A percentile compares a stretch with the other conserved stretches of the same genome.
Evolutionary conservation across 176 grass and related monocot genomes (phyloP).

Genomic region (Aegilops tauschii): DNA sequence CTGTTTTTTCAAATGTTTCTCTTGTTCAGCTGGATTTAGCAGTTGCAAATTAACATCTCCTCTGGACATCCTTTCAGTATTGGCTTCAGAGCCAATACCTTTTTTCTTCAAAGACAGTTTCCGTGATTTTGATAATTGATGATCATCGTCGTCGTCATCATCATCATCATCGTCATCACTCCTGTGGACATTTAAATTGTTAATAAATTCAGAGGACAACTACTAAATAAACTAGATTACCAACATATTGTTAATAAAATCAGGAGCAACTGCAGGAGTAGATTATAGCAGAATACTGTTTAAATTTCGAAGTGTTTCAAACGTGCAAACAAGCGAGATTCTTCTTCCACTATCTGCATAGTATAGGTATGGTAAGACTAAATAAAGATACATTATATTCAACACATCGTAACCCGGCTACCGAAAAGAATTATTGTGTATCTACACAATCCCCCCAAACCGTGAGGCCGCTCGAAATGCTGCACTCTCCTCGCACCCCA

Average conservation of each 20-base stretch:
- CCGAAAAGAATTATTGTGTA: background rate
- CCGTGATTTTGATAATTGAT: constrained; percentile 44
- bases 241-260: background rate
- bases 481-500: too few relatives aligned
- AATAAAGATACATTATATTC: background rate
- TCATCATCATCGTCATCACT: constrained; percentile 21
- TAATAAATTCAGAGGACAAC: background rate
- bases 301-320: background rate
- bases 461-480: too few relatives aligned
- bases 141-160: constrained; percentile 32
- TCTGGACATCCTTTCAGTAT: constrained; percentile 61
- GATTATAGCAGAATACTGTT: constrained; percentile 2
- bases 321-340: background rate
- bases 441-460: too few relatives aligned
- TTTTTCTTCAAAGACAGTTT: constrained; percentile 96
- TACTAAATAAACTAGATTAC: background rate
- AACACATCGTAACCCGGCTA: background rate
- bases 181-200: constrained; percentile 44
- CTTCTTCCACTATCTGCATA: background rate
- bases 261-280: background rate
- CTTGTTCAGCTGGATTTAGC: constrained; percentile 85
- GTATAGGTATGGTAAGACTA: background rate
- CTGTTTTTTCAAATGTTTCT: constrained; percentile 86
- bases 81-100: constrained; percentile 87
- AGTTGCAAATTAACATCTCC: constrained; percentile 82